A percentile compares a stretch with the other conserved stretches of the same genome.
These are phyloP conservation scores for Fomitopsis serialis DNA, from an alignment of 768 basidiomycete species.

Conservation along the genomic window DNA sequence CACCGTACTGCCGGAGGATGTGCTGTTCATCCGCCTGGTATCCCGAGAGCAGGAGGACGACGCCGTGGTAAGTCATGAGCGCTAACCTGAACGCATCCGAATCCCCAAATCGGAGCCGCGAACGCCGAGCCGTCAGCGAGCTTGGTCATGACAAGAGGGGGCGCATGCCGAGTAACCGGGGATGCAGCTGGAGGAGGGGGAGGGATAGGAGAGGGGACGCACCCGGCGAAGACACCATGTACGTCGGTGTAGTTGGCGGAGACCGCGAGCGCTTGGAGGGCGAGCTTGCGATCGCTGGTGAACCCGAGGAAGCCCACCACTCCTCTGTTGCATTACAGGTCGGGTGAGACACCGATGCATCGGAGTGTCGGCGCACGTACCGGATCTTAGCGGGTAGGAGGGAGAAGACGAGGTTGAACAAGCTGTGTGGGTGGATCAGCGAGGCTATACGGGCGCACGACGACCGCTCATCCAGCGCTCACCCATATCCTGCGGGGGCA, in stretches of 20 bases:
- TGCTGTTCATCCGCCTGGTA: slow-evolving; percentile 71
- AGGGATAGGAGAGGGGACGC: slow-evolving; percentile 16
- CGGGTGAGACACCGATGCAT: not conserved
- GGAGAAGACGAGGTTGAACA: slow-evolving; percentile 80
- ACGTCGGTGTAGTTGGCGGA: slow-evolving; percentile 64
- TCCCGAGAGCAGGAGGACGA: slow-evolving; percentile 63
- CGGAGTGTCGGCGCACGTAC: slow-evolving; percentile 30
- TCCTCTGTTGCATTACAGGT: slow-evolving; percentile 33
- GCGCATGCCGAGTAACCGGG: too few species aligned
- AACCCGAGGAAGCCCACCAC: slow-evolving; percentile 76
- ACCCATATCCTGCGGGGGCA: slow-evolving; percentile 26
- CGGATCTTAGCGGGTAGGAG: slow-evolving; percentile 66
- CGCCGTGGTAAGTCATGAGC: slow-evolving; percentile 76
- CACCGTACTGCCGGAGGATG: slow-evolving; percentile 56
- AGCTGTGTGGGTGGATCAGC: slow-evolving; percentile 39
- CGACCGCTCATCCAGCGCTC: not conserved
- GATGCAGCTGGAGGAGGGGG: too few species aligned
- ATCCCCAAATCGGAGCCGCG: not conserved
- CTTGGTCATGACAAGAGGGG: too few species aligned
- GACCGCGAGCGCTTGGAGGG: slow-evolving; percentile 62
- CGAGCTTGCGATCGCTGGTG: slow-evolving; percentile 64
- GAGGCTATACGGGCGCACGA: not conserved
- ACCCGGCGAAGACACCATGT: slow-evolving; percentile 77
- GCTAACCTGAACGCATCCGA: slow-evolving; percentile 42
- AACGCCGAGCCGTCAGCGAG: not conserved